These are phyloP conservation scores for Lenwebbia sp. DNA, from an alignment of 345 rosid genomes.

Conservation along the genomic window DNA sequence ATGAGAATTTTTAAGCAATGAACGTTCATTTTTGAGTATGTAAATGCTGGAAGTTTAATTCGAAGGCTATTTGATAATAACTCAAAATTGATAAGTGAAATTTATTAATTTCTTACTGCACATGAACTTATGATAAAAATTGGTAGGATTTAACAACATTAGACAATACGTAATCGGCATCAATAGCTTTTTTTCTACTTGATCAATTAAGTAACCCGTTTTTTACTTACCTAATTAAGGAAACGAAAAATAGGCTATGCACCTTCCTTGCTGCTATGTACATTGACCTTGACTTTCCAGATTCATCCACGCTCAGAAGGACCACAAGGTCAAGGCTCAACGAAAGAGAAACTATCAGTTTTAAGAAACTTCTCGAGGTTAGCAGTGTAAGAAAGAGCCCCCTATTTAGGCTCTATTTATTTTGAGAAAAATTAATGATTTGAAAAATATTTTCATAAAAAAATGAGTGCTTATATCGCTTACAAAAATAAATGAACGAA, in stretches of 20 bases:
- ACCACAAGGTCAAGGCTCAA: not conserved
- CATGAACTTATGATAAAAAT: not conserved
- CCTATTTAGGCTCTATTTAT: too few relatives aligned
- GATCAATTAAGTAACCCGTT: not conserved
- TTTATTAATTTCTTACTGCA: not conserved
- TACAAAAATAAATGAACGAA: too few relatives aligned
- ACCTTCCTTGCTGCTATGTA: not conserved
- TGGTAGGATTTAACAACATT: not conserved
- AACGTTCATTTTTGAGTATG: fast-evolving
- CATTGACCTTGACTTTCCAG: not conserved
- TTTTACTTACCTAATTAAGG: not conserved
- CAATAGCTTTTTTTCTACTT: not conserved
- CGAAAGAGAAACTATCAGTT: not conserved
- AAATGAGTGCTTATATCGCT: too few relatives aligned
- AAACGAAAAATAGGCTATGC: not conserved
- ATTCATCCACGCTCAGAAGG: not conserved
- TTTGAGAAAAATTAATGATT: too few relatives aligned
- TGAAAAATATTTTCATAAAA: too few relatives aligned
- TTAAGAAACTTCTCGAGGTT: not conserved
- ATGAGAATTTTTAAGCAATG: not conserved
- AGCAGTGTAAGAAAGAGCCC: not conserved
- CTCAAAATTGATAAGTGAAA: not conserved
- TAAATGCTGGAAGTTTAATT: not conserved
- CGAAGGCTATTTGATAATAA: not conserved
- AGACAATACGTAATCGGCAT: not conserved